Conservation (phyloP, 805 yeast species). For the Limtongozyma cylindracea region DNA sequence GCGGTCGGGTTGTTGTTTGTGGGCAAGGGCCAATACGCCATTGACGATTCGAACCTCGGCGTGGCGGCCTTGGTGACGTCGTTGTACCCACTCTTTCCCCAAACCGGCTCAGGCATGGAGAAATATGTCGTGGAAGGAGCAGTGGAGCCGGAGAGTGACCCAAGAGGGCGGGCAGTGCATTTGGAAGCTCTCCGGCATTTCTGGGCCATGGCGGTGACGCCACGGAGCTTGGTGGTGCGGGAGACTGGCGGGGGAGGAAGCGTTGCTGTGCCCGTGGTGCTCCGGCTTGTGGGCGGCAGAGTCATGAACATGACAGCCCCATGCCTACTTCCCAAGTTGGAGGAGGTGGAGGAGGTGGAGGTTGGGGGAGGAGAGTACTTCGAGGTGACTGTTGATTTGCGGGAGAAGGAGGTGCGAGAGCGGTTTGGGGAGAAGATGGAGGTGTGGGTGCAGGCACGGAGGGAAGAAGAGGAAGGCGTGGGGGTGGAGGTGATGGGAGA, state of each 20-base stretch:
- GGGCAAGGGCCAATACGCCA: constrained; percentile 83
- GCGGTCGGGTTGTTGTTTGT: constrained; percentile 73
- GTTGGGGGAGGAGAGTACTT: no score
- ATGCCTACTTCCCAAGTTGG: constrained; percentile 36
- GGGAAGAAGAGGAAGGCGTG: no score
- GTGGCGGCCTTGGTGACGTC: constrained; percentile 49
- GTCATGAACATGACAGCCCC: constrained; percentile 15
- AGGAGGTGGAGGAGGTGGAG: constrained; percentile 17
- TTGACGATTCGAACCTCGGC: constrained; percentile 34
- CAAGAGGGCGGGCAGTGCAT: constrained; percentile 25
- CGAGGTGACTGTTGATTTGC: no score
- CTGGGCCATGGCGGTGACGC: constrained; percentile 71
- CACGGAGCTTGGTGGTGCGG: constrained; percentile 55
- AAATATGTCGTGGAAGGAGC: no score
- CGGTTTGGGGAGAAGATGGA: no score
- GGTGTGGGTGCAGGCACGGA: no score
- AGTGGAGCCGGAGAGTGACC: no score
- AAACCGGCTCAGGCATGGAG: no score
- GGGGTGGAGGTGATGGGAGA: no score
- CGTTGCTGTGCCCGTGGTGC: constrained; percentile 16
- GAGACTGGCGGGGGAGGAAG: constrained; percentile 40
- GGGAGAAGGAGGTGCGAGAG: no score
- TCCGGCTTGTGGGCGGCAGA: constrained; percentile 5
- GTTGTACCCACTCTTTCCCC: constrained; percentile 55
- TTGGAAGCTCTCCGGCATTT: constrained; percentile 72